phyloP scores from a whole-genome alignment of 805 yeast species.

The Tanozyma kutaoensis region DNA sequence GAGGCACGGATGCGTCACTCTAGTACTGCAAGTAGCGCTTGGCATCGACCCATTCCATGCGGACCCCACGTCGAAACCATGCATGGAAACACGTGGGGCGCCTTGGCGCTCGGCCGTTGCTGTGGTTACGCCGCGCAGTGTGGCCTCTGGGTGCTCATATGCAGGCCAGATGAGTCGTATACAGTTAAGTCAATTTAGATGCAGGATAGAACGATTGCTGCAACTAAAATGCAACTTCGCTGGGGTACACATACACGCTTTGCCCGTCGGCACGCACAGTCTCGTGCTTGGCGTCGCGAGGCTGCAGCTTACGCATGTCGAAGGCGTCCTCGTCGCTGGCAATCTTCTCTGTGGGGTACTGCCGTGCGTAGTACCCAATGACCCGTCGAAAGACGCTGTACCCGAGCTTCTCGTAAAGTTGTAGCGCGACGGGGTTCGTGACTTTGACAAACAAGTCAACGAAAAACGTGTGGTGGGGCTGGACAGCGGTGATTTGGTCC shows the following conservation, averaged over 20 bases:
- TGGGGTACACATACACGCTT: conserved; percentile 45
- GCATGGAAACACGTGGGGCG: background rate
- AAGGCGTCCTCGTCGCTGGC: conserved; percentile 62
- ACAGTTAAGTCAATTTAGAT: background rate
- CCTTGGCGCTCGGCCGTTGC: background rate
- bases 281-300: conserved; percentile 38
- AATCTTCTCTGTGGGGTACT: conserved; percentile 32
- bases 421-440: conserved; percentile 67
- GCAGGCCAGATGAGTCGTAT: background rate
- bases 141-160: background rate
- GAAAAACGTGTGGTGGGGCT: conserved; percentile 69
- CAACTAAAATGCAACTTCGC: conserved; percentile 44
- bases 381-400: conserved; percentile 80
- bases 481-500: conserved; percentile 55
- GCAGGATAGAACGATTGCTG: background rate
- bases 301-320: conserved; percentile 65
- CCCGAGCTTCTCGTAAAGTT: conserved; percentile 75
- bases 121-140: background rate
- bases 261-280: conserved; percentile 52
- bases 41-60: background rate
- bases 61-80: background rate
- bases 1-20: background rate
- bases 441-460: conserved; percentile 88
- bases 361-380: conserved; percentile 68
- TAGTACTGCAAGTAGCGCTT: background rate